Evolutionary conservation across 1,284 basidiomycete genomes (phyloP).

Genomic region (Schizophyllum amplum): DNA sequence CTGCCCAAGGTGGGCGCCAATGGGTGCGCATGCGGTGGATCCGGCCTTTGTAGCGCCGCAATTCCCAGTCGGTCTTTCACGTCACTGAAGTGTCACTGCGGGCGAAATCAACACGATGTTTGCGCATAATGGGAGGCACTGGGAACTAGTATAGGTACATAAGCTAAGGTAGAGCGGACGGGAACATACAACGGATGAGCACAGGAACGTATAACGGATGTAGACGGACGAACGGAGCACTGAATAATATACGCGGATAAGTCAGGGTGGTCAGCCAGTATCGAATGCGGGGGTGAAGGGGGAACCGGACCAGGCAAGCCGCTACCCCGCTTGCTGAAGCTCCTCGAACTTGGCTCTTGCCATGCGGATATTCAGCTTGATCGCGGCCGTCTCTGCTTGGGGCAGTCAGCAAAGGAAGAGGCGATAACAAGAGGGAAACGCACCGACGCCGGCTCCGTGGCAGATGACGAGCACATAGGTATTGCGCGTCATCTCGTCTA

Average conservation of each 20-base stretch:
- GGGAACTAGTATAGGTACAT: neutral
- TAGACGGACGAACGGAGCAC: neutral
- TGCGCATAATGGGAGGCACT: too few relatives aligned
- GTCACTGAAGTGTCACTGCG: too few relatives aligned
- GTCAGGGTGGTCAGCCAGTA: neutral
- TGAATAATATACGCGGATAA: neutral
- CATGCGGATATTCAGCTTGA: constrained; percentile 78
- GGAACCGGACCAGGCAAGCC: neutral
- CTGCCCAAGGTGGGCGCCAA: neutral
- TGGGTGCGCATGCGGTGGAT: neutral
- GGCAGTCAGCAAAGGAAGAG: constrained; percentile 1
- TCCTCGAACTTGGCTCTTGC: constrained; percentile 80
- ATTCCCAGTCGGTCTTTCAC: too few relatives aligned
- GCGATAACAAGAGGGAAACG: constrained; percentile 15
- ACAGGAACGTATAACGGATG: neutral
- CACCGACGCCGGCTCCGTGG: constrained; percentile 82
- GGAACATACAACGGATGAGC: neutral
- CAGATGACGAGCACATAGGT: constrained; percentile 91
- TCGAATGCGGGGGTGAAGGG: constrained; percentile 16
- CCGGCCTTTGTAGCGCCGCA: neutral
- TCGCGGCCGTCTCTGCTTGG: constrained; percentile 66
- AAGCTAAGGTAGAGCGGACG: neutral
- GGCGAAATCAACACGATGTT: too few relatives aligned
- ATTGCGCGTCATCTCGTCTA: constrained; percentile 90
- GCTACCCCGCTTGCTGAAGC: constrained; percentile 42